Base-by-base conservation (phyloP, 2,329 filamentous ascomycete species). In the Botrytis galanthina region DNA sequence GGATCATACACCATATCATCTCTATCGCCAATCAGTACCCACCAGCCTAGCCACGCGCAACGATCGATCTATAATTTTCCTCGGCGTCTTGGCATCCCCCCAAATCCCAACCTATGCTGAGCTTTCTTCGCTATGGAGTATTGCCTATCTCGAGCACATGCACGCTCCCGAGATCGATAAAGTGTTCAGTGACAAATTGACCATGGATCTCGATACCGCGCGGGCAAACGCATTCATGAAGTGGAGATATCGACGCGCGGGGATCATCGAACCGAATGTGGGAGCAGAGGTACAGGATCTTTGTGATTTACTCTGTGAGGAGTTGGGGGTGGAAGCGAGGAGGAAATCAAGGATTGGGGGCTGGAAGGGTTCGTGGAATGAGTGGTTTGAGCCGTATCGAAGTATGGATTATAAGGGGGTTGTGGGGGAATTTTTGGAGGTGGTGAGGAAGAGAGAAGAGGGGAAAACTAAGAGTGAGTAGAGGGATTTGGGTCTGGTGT, bases 21-120 rank as follows among this genome's bases (percentile, higher is more conserved):
- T 75, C 26, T 94, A 94, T 67, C 75, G 80, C 3, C 74, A 78
- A 16, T 70, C 81, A 5, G 72, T 81, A 6, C 72, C 77, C 8
- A 78, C 78, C 5, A 37, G 60, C 1, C 54, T 81, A 14, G 79
- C 80, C 3, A 78, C 78, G 0, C 60, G 76, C 44, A 79, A 78
- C 9, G 81, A 83, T 71, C 78, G 81, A 3, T 80, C 79, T 0
- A 76, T 83, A 26, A 66, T 78, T 60, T 80, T 83, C 71, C 79
- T 78, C 2, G 82, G 82, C 26, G 54, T 73, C 8, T 26, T 73
- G 4, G 71, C 71, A 48, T 69, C 63, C 3, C 63, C 71, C 18
- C 71, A 73, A 32, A 73, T 73, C 20, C 73, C 72, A 7, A 67
- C 54, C 26, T 74, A 74, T 37, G 71, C 72, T 37, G 72, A 74